These are phyloP conservation scores for Gracilariopsis chorda DNA, from an alignment of 23 red algal genomes.

Conservation along the genomic window DNA sequence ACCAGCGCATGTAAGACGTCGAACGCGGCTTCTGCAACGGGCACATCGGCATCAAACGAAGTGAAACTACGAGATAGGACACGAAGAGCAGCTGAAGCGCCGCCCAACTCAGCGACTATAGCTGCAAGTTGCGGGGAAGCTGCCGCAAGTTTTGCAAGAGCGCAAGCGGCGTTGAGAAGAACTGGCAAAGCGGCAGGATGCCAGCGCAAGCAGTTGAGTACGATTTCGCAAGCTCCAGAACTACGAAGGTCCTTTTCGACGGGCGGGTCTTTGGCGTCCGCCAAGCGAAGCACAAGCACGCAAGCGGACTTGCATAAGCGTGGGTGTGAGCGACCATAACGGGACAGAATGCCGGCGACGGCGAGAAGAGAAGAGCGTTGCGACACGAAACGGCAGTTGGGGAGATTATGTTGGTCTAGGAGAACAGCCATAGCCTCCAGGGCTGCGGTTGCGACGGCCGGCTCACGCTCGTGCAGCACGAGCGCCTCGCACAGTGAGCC, in stretches of 20 bases:
- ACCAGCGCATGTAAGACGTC: neutral
- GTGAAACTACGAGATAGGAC: neutral
- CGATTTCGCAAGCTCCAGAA: constrained; percentile 28
- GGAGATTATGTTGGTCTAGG: neutral
- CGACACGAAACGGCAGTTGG: constrained; percentile 15
- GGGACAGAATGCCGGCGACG: constrained; percentile 11
- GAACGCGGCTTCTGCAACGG: constrained; percentile 13
- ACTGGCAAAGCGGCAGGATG: constrained; percentile 17
- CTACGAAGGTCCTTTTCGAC: constrained; percentile 24
- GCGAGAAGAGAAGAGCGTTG: neutral
- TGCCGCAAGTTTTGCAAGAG: neutral
- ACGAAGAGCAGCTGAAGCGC: neutral
- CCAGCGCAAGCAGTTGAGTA: constrained; percentile 10
- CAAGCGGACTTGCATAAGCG: constrained; percentile 43
- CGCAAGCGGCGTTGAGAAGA: constrained; percentile 20
- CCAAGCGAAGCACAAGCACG: constrained; percentile 12
- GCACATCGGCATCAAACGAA: constrained; percentile 13
- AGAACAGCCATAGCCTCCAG: constrained; percentile 45
- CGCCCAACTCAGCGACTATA: constrained; percentile 21
- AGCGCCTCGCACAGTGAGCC: constrained; percentile 9
- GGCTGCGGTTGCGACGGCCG: neutral
- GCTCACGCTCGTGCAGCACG: constrained; percentile 5
- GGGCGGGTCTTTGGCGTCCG: neutral
- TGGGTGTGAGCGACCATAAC: neutral
- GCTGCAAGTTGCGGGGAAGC: neutral